Conservation (phyloP, 116 monocot genomes). For the Posidonia oceanica region DNA sequence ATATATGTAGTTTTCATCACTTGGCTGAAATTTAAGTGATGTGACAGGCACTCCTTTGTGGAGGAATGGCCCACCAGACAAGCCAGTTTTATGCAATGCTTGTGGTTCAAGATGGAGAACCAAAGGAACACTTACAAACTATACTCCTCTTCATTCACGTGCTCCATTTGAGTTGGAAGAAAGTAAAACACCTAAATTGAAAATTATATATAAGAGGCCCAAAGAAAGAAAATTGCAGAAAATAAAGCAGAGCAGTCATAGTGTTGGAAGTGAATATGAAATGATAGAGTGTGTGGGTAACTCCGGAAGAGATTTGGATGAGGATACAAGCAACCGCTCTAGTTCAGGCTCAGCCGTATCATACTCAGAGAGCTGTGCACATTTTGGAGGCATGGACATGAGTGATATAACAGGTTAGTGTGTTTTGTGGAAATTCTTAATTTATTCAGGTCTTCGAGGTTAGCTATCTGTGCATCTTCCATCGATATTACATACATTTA, state of each 20-base stretch:
- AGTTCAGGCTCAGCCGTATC: constrained; percentile 88
- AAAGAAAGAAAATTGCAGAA: constrained; percentile 34
- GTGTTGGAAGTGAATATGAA: constrained; percentile 21
- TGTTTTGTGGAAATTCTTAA: too few species aligned
- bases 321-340: constrained; percentile 59
- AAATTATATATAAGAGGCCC: too few species aligned
- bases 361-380: constrained; percentile 81
- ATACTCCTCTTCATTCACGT: constrained; percentile 80
- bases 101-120: constrained; percentile 99
- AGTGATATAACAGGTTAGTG: constrained; percentile 66
- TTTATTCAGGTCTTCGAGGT: too few species aligned
- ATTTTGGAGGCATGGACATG: constrained; percentile 52
- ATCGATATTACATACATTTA: too few species aligned
- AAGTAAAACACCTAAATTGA: constrained; percentile 10
- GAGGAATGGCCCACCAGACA: constrained; percentile 95
- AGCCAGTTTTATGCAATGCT: constrained; percentile 95
- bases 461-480: too few species aligned
- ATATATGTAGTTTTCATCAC: not conserved
- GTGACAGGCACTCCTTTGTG: constrained; percentile 87
- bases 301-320: constrained; percentile 31
- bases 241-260: constrained; percentile 22
- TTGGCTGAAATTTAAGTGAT: not conserved
- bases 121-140: constrained; percentile 82
- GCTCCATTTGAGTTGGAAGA: constrained; percentile 41
- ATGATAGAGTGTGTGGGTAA: constrained; percentile 34